These are phyloP conservation scores for Furcasterigmium sp. DNA, from an alignment of 2,329 filamentous ascomycete species.

Conservation along the genomic window DNA sequence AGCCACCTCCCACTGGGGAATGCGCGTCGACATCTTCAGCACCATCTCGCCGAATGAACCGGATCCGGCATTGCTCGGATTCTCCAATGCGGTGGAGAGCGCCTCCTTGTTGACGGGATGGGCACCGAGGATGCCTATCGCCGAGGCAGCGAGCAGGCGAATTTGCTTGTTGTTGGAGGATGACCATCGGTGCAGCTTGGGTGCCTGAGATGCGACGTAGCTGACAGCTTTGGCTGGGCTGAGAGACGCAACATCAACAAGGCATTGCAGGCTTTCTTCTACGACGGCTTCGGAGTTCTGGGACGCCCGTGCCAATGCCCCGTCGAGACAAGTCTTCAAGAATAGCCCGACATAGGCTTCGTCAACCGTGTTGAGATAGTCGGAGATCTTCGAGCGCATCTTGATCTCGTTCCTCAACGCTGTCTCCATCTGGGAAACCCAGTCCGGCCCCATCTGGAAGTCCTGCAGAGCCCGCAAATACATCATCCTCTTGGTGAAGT, in stretches of 20 bases:
- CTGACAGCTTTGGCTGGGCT: constrained; percentile 45
- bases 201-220: constrained; percentile 40
- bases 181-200: constrained; percentile 52
- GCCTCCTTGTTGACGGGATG: constrained; percentile 42
- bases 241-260: constrained; percentile 48
- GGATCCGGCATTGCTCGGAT: background rate
- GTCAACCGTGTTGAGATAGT: constrained; percentile 41
- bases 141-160: constrained; percentile 61
- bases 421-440: constrained; percentile 75
- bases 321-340: constrained; percentile 51
- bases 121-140: constrained; percentile 71
- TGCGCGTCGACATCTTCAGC: constrained; percentile 33
- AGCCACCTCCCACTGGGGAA: constrained; percentile 34
- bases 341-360: constrained; percentile 34
- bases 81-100: constrained; percentile 1
- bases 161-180: constrained; percentile 66
- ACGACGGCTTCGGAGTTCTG: constrained; percentile 22
- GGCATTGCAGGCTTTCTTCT: constrained; percentile 45
- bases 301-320: constrained; percentile 39
- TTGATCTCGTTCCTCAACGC: constrained; percentile 65
- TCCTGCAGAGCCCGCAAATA: constrained; percentile 43
- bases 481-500: constrained; percentile 56
- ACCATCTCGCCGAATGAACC: constrained; percentile 5
- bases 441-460: constrained; percentile 67
- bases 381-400: constrained; percentile 53